phyloP scores from a whole-genome alignment of 495 filamentous ascomycete genomes.

The Aspergillus leporis region DNA sequence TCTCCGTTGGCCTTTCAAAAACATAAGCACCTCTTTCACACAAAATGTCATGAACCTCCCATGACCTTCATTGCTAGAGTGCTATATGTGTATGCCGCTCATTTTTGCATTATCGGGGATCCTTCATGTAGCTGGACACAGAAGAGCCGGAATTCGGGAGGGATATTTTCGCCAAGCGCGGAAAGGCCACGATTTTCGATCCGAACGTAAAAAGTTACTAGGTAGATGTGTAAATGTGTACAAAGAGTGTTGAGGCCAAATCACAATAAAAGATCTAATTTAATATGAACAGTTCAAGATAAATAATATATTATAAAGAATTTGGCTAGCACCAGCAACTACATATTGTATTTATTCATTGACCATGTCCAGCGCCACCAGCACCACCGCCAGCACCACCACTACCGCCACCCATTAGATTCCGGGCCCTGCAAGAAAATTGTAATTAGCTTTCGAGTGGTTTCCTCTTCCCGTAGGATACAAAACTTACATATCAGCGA shows the following conservation, averaged over 20 bases:
- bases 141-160: too few relatives aligned
- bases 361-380: constrained; percentile 32
- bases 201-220: too few relatives aligned
- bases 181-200: too few relatives aligned
- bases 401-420: constrained; percentile 69
- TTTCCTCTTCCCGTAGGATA: background rate
- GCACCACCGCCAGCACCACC: constrained; percentile 35
- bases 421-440: constrained; percentile 60
- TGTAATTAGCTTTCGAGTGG: constrained; percentile 18
- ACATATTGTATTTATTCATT: constrained; percentile 7
- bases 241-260: too few relatives aligned
- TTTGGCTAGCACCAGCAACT: constrained; percentile 2
- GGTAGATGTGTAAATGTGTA: constrained; percentile 3
- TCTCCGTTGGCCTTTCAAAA: too few relatives aligned
- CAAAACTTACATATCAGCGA: constrained; percentile 85
- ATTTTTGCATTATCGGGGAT: too few relatives aligned
- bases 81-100: too few relatives aligned
- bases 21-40: too few relatives aligned
- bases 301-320: background rate
- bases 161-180: too few relatives aligned
- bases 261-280: constrained; percentile 1
- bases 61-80: too few relatives aligned
- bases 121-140: too few relatives aligned
- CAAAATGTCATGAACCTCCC: too few relatives aligned
- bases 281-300: background rate